phyloP scores from a whole-genome alignment of 2,329 filamentous ascomycete species.

The Arthrobotrys conoides region DNA sequence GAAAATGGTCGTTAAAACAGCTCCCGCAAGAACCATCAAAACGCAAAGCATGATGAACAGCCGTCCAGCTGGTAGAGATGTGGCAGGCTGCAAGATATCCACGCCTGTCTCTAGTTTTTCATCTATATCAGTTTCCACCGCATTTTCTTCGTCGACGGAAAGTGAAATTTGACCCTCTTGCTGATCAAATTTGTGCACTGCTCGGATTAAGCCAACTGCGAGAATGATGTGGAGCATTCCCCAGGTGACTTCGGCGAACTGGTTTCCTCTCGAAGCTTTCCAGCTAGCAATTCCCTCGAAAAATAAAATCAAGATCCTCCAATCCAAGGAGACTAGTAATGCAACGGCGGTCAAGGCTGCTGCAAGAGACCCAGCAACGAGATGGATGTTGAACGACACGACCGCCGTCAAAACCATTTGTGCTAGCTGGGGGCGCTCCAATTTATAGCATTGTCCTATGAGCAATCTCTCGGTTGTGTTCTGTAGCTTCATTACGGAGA shows the following conservation, averaged over 20 bases:
- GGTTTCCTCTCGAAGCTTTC: slow-evolving; percentile 31
- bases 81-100: neutral
- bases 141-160: slow-evolving; percentile 37
- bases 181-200: slow-evolving; percentile 32
- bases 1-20: slow-evolving; percentile 18
- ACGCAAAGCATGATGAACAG: slow-evolving; percentile 40
- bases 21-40: slow-evolving; percentile 19
- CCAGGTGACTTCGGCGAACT: slow-evolving; percentile 35
- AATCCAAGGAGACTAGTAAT: slow-evolving; percentile 38
- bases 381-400: slow-evolving; percentile 40
- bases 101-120: slow-evolving; percentile 1
- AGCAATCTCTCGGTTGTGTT: slow-evolving; percentile 29
- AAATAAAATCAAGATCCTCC: slow-evolving; percentile 31
- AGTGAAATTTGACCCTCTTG: slow-evolving; percentile 45
- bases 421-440: slow-evolving; percentile 40
- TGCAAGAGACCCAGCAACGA: slow-evolving; percentile 26
- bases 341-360: slow-evolving; percentile 15
- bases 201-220: slow-evolving; percentile 24
- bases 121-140: neutral
- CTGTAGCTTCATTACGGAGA: slow-evolving; percentile 12
- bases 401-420: slow-evolving; percentile 38
- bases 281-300: slow-evolving; percentile 43
- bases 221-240: slow-evolving; percentile 34
- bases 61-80: neutral
- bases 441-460: slow-evolving; percentile 34